Percentiles rank a stretch among this genome's conserved stretches.
Evolutionary conservation across 2,329 filamentous ascomycete species (phyloP).

Genomic region (Diaporthe vexans): DNA sequence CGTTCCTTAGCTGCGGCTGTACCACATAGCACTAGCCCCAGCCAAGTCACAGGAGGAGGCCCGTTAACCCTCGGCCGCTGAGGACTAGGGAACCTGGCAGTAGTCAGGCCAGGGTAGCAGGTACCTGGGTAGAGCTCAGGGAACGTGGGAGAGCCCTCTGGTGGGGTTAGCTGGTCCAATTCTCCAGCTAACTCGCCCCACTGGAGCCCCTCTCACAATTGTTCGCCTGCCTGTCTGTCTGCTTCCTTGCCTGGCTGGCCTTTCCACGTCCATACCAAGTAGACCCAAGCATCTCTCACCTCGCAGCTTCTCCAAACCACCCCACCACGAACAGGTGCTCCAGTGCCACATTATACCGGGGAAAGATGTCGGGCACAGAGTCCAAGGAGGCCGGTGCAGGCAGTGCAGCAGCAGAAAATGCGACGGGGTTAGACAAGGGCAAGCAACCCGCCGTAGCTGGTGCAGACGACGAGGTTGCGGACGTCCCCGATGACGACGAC

Average conservation of each 20-base stretch:
- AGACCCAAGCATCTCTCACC: neutral
- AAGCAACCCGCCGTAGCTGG: conserved; percentile 62
- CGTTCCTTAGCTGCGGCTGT: neutral
- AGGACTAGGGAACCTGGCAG: too few relatives aligned
- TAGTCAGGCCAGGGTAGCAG: too few relatives aligned
- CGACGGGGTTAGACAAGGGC: conserved; percentile 55
- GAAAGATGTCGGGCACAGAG: conserved; percentile 67
- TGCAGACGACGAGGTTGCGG: conserved; percentile 60
- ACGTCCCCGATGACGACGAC: conserved; percentile 54
- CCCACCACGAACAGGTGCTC: neutral
- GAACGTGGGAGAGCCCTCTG: neutral
- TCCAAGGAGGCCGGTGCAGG: conserved; percentile 72
- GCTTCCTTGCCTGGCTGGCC: neutral
- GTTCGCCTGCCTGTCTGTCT: neutral
- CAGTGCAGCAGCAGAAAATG: conserved; percentile 61
- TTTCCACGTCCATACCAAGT: neutral
- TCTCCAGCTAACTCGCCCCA: neutral
- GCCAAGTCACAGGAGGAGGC: too few relatives aligned
- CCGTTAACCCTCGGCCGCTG: too few relatives aligned
- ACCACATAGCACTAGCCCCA: too few relatives aligned
- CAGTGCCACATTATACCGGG: conserved; percentile 5
- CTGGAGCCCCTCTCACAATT: neutral
- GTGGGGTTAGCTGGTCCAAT: conserved; percentile 22
- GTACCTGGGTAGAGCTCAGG: too few relatives aligned
- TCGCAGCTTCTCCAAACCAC: neutral